Evolutionary conservation across 257 asterid species (phyloP), one percentile per base, ranked within the genome.

Genomic region (Nicotiana otophora): DNA sequence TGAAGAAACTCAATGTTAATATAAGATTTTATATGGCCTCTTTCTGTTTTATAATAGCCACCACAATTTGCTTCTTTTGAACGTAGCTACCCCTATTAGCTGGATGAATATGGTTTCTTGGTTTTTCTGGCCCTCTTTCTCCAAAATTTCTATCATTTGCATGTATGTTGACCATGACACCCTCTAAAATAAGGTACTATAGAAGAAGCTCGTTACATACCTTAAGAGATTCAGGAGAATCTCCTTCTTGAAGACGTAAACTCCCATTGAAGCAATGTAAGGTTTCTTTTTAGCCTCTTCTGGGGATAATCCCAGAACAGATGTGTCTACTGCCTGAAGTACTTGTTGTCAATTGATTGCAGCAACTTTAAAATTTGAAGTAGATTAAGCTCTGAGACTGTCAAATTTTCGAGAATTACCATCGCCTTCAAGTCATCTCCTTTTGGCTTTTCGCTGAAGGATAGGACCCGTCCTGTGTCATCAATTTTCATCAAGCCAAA

Each of bases 261-360:
- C 97, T 83, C 99, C 99, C 99, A 96, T 96, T 9, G 99, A 96
- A 84, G 99, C 99, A 84, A 96, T 94, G 70, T 91, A 96, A 84
- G 99, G 98, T 84, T 94, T 96, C 93, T 92, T 87, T 72, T 87
- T 85, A 67, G 99, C 99, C 86, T 96, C 99, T 1, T 92, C 98
- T 84, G 54, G 88, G 10, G 99, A 90, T 48, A 96, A 92, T 58
- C 99, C 98, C 77, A 96, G 82, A 64, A 94, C 93, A n/a, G 96
- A 84, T 42, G 99, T 96, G 88, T 96, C 98, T 19, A 93, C 98
- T 68, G 96, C 97, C 99, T 96, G 92, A 81, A 88, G 87, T 69
- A 76, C 69, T 79, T 46, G 78, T 77, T 77, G 80, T 69, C 57
- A 66, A 60, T 63, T 82, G 77, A 60, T 75, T 70, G 46, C 77